Evolutionary conservation across 768 basidiomycete genomes (phyloP), one percentile per base, ranked within the genome.

Genomic region (Trametes cingulata): DNA sequence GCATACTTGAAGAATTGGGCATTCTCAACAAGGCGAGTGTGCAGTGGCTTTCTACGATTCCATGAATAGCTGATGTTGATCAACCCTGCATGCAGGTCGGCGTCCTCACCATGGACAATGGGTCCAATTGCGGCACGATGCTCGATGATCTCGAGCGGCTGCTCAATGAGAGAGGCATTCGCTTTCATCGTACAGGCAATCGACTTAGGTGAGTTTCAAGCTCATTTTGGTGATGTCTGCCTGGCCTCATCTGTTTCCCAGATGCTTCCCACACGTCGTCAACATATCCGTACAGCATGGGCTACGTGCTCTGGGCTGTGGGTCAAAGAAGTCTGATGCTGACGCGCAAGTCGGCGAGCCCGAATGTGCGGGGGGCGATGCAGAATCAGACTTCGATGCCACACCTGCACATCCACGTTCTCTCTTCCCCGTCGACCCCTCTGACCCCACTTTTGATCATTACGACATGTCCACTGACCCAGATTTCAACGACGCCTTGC

Each of bases 51-150:
- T 15, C 48, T 33, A 10, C 29, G 10, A 5, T 33, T 33, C 29
- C 10, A 10, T 33, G 29, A 4, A 33, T 33, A 10, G 33, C 33
- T n/a, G 5, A 49, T 24, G 7, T 40, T 17, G 14, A 27, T 19
- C 19, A 12, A n/a, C 10, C 29, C 29, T 33, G 29, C 29, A 4
- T 10, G 29, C 25, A 52, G 39, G 63, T 63, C 39, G 74, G 75
- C 0, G 65, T 61, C 3, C 63, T 74, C 33, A 77, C 74, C 1
- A 60, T 76, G 5, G 75, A 77, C 54, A 77, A 76, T 63, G 75
- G 75, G 2, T 72, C 71, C 10, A 77, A 74, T 43, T 73, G 71
- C 54, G 64, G 72, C 33, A 74, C 75, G 3, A 65, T 71, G 43
- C 72, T 77, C 71, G 65, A 64, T 37, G 62, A 54, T 33, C 52